Conservation (phyloP, 2,329 filamentous ascomycete genomes). For the Clonostachys rhizophaga region DNA sequence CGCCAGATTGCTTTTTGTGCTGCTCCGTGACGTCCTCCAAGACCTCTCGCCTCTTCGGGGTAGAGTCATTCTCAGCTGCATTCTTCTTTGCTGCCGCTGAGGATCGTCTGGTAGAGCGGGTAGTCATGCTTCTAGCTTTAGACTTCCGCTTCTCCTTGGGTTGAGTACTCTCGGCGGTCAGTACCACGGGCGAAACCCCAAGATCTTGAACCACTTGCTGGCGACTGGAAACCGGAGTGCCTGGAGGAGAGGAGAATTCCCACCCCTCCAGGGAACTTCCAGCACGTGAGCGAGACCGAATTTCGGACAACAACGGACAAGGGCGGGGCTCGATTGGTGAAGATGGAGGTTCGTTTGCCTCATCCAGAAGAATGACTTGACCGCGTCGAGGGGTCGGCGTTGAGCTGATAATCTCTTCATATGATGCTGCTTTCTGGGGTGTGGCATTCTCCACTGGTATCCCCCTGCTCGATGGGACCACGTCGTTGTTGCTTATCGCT, state of each 20-base stretch:
- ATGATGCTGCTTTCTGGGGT: slow-evolving; percentile 36
- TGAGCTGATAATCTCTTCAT: slow-evolving; percentile 50
- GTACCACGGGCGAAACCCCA: slow-evolving; percentile 7
- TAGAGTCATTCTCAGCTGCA: background rate
- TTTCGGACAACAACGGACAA: slow-evolving; percentile 46
- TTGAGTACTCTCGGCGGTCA: slow-evolving; percentile 4
- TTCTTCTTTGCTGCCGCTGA: background rate
- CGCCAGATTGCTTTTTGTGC: no score
- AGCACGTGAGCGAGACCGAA: slow-evolving; percentile 39
- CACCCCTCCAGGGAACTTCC: slow-evolving; percentile 31
- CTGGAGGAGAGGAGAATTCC: slow-evolving; percentile 54
- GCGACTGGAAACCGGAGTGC: slow-evolving; percentile 37
- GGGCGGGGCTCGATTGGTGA: slow-evolving; percentile 52
- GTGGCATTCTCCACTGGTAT: slow-evolving; percentile 29
- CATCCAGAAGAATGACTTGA: slow-evolving; percentile 42
- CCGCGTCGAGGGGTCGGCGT: slow-evolving; percentile 58
- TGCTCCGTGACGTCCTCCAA: no score
- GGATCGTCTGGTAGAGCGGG: no score
- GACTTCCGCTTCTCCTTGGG: slow-evolving; percentile 3
- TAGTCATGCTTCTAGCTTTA: background rate
- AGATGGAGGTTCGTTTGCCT: slow-evolving; percentile 49
- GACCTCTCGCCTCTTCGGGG: slow-evolving; percentile 1
- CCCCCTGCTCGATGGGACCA: background rate
- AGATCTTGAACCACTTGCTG: slow-evolving; percentile 10
- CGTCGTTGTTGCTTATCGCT: slow-evolving; percentile 3